These are phyloP conservation scores for Jamesozyma rosinii DNA, from an alignment of 805 yeast species.

Conservation along the genomic window DNA sequence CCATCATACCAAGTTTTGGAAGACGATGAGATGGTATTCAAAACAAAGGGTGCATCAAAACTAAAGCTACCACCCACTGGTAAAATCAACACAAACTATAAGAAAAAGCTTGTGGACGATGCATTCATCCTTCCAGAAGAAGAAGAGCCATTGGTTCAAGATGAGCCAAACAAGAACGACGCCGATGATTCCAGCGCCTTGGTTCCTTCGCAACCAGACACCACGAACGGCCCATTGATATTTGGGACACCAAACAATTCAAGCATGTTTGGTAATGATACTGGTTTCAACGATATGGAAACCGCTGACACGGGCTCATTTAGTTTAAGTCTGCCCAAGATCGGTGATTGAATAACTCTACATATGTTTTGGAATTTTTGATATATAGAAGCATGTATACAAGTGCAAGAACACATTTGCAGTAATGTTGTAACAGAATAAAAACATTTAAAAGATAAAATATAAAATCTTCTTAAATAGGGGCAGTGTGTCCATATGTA, in stretches of 20 bases:
- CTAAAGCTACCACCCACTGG: slow-evolving; percentile 89
- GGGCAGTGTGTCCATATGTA: too few species aligned
- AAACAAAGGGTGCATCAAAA: slow-evolving; percentile 54
- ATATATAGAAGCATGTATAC: too few species aligned
- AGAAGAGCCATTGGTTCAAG: slow-evolving; percentile 3
- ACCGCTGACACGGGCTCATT: slow-evolving; percentile 11
- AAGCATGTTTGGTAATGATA: slow-evolving; percentile 1
- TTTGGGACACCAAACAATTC: slow-evolving; percentile 1
- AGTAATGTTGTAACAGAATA: too few species aligned
- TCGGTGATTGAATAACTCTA: slow-evolving; percentile 7
- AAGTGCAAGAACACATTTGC: too few species aligned
- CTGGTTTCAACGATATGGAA: slow-evolving; percentile 1
- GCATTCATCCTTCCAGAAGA: slow-evolving; percentile 45
- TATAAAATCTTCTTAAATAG: too few species aligned
- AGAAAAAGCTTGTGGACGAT: slow-evolving; percentile 48
- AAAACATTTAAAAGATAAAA: too few species aligned
- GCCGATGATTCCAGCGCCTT: not conserved
- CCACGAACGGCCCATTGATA: not conserved
- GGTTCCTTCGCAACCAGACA: not conserved
- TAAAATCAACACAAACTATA: slow-evolving; percentile 62
- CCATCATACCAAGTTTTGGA: slow-evolving; percentile 51
- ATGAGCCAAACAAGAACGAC: not conserved
- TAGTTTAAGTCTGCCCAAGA: slow-evolving; percentile 16
- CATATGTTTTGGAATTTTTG: too few species aligned
- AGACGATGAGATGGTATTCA: slow-evolving; percentile 78